Conservation (phyloP, 2,329 filamentous ascomycete species). For the Fusarium sp. region DNA sequence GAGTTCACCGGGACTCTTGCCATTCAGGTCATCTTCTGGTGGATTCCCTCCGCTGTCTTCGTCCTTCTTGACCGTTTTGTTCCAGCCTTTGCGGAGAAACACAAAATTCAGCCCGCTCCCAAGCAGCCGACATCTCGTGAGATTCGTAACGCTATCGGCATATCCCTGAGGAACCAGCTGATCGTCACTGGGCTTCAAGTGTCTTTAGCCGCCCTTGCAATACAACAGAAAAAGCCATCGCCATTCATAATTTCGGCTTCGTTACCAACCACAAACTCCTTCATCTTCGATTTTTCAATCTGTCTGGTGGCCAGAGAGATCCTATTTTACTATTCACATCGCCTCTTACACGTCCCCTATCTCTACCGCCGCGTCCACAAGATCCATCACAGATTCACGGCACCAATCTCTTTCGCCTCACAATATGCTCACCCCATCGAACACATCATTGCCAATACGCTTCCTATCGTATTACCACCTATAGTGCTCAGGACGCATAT, state of each 20-base stretch:
- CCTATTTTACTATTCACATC: constrained; percentile 70
- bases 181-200: constrained; percentile 56
- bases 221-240: constrained; percentile 40
- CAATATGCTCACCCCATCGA: constrained; percentile 72
- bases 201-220: constrained; percentile 36
- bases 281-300: constrained; percentile 59
- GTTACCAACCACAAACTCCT: constrained; percentile 55
- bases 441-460: constrained; percentile 67
- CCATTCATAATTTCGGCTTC: constrained; percentile 57
- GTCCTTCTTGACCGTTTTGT: constrained; percentile 59
- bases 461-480: constrained; percentile 67
- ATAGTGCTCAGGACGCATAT: constrained; percentile 63
- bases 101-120: constrained; percentile 68
- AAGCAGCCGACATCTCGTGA: constrained; percentile 64
- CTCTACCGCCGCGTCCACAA: constrained; percentile 69
- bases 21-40: constrained; percentile 63
- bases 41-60: constrained; percentile 61
- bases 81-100: constrained; percentile 64
- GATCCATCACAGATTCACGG: constrained; percentile 69
- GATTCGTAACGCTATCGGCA: constrained; percentile 59
- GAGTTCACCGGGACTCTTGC: constrained; percentile 59
- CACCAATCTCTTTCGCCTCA: constrained; percentile 68
- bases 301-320: constrained; percentile 62
- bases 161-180: constrained; percentile 65
- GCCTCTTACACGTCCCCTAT: constrained; percentile 64